Evolutionary conservation across 192 early-diverging fungal genomes (phyloP).

Genomic region (Umbelopsis sp.): DNA sequence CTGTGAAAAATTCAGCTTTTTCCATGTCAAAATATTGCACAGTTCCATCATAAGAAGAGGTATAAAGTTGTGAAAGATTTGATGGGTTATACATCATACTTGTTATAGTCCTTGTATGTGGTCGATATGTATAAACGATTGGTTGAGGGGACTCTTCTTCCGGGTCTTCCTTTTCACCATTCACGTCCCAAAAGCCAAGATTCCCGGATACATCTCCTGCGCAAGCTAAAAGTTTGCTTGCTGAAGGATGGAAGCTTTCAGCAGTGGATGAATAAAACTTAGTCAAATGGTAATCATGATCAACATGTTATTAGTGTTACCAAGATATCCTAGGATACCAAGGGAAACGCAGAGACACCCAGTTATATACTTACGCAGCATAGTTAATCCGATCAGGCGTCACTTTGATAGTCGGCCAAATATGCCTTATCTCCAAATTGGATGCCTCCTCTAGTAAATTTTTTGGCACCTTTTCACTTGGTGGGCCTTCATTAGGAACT

Average conservation of each 20-base stretch:
- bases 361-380: constrained; percentile 23
- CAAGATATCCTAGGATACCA: neutral
- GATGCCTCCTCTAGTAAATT: constrained; percentile 25
- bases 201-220: constrained; percentile 52
- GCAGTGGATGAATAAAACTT: too few species aligned
- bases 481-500: constrained; percentile 5
- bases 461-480: neutral
- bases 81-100: constrained; percentile 50
- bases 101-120: constrained; percentile 51
- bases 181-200: constrained; percentile 62
- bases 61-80: constrained; percentile 48
- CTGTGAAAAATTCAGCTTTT: constrained; percentile 48
- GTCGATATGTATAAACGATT: constrained; percentile 51
- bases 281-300: neutral
- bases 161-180: constrained; percentile 39
- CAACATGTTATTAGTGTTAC: neutral
- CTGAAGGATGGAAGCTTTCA: constrained; percentile 55
- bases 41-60: constrained; percentile 62
- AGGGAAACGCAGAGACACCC: neutral
- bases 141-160: constrained; percentile 49
- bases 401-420: constrained; percentile 55
- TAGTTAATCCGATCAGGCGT: constrained; percentile 47
- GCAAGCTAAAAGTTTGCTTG: constrained; percentile 51
- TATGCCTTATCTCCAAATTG: constrained; percentile 37
- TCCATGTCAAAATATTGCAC: constrained; percentile 63